phyloP scores from a whole-genome alignment of 495 filamentous ascomycete species.

The Hypoxylon lenormandii region DNA sequence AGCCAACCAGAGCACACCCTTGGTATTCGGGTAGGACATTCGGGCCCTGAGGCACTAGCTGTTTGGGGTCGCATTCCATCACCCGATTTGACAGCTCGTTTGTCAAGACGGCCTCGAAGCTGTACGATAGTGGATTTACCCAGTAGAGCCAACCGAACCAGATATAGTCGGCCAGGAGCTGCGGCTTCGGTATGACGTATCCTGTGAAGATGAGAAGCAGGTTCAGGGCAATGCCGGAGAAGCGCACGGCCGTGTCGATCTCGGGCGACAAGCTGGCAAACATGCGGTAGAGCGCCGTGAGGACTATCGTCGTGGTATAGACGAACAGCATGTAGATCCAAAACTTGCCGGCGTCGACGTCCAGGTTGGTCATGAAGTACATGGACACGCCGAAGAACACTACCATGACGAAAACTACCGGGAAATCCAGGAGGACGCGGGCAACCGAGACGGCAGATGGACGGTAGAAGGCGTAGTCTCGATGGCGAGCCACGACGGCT shows the following conservation, averaged over 20 bases:
- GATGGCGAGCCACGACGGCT: conserved; percentile 44
- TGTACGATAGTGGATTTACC: conserved; percentile 67
- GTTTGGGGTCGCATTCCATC: conserved; percentile 69
- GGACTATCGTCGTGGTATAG: conserved; percentile 73
- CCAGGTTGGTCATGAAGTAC: conserved; percentile 76
- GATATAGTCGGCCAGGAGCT: conserved; percentile 57
- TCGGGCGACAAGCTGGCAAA: conserved; percentile 77
- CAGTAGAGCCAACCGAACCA: conserved; percentile 72
- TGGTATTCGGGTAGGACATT: conserved; percentile 64
- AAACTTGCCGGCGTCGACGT: conserved; percentile 74
- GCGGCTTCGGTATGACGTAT: conserved; percentile 61
- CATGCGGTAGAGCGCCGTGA: conserved; percentile 80
- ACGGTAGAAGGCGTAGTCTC: conserved; percentile 80
- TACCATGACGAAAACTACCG: conserved; percentile 72
- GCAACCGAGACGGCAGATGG: conserved; percentile 78
- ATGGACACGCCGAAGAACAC: conserved; percentile 73
- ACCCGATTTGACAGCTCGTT: conserved; percentile 60
- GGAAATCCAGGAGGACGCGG: conserved; percentile 75
- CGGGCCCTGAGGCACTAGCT: conserved; percentile 69
- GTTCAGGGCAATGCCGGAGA: conserved; percentile 75
- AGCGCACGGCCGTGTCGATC: conserved; percentile 79
- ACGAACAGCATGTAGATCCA: conserved; percentile 80
- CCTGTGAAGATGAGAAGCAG: conserved; percentile 68
- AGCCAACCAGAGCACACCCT: conserved; percentile 72
- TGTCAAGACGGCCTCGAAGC: conserved; percentile 71